Evolutionary conservation across 106 monocot species (phyloP).

Genomic region (Xerophyta viscosa): DNA sequence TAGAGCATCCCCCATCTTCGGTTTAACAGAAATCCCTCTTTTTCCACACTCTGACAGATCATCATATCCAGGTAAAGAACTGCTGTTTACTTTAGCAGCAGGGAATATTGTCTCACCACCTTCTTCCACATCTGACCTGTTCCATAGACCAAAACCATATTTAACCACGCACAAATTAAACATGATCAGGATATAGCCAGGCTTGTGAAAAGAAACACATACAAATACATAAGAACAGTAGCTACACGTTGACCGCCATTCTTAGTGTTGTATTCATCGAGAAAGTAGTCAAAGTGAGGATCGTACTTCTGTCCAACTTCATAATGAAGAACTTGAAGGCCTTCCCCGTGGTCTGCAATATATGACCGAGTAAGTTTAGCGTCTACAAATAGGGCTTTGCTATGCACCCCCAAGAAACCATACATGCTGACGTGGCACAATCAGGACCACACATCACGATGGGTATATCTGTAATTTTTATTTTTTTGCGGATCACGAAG

Average conservation of each 20-base stretch:
- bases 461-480: no score
- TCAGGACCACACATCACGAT: no score
- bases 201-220: constrained; percentile 6
- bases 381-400: no score
- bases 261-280: constrained; percentile 55
- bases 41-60: constrained; percentile 54
- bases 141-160: background rate
- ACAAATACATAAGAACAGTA: constrained; percentile 72
- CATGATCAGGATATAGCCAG: background rate
- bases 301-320: constrained; percentile 78
- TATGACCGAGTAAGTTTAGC: no score
- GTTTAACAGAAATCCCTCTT: constrained; percentile 43
- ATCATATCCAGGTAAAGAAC: constrained; percentile 46
- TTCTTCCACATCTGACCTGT: constrained; percentile 72
- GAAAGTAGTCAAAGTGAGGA: constrained; percentile 65
- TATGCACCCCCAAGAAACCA: no score
- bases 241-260: constrained; percentile 68
- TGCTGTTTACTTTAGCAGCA: constrained; percentile 42
- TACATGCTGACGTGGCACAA: no score
- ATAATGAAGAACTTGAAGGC: constrained; percentile 66
- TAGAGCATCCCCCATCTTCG: constrained; percentile 57
- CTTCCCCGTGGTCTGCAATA: constrained; percentile 55
- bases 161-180: background rate
- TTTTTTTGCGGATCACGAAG: no score
- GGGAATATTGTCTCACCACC: constrained; percentile 75